Base-by-base conservation (phyloP, 2,329 filamentous ascomycete genomes). In the Claviceps spartinae region DNA sequence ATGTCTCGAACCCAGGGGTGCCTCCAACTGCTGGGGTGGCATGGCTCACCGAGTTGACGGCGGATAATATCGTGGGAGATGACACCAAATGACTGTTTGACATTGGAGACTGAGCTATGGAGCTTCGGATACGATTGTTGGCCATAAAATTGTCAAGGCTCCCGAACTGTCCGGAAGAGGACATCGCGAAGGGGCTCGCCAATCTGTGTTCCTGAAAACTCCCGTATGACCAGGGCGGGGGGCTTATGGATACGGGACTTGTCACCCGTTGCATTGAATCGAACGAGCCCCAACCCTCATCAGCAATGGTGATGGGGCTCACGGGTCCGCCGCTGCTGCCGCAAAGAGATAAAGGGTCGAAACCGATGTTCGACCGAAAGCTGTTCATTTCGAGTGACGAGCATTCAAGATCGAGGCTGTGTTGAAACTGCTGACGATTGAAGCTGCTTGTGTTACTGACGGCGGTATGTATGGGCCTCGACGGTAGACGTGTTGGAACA, bases 1-100 rank as follows among this genome's bases (percentile, higher is more conserved):
- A 69, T 41, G 68, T 68, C 24, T 65, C 61, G 52, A 68, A 68
- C 16, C 66, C 66, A 38, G 66, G 65, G 4, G 66, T 68, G 36
- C 65, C 65, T n/a, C 63, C 59, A 5, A 61, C 56, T 6, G 55
- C 57, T 24, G 56, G 55, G 5, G 57, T 47, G 34, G 54, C 48
- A 16, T 59, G 55, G 3, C 48, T 9, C 57, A 44, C 53, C 20
- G 56, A 46, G 18, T 57, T 24, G 42, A 59, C 60, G 30, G 60
- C 54, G 6, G 56, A 56, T 45, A 56, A 54, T 47, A 60, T 54
- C 49, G 59, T 60, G 20, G 63, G 57, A 36, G 59, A 52, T 14
- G 51, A 51, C 20, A 52, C 53, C 52, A 58, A 42, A 16, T 57
- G 48, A 34, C 48, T 43, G 18, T 54, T 55, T n/a, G 50, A 45